These are phyloP conservation scores for Corinectria fuckeliana DNA, from an alignment of 2,329 filamentous ascomycete species.

Conservation along the genomic window DNA sequence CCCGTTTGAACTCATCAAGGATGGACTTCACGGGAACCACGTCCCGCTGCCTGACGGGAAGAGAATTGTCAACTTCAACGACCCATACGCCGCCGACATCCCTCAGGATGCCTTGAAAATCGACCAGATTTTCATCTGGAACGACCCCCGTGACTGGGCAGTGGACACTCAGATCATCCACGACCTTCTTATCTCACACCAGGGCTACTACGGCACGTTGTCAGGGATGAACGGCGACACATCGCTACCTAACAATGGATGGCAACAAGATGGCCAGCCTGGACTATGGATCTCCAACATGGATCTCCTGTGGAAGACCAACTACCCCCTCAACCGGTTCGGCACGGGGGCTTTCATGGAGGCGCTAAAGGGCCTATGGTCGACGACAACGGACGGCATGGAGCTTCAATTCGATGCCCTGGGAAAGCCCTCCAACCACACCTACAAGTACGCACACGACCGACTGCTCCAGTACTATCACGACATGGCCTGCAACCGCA, in stretches of 20 bases:
- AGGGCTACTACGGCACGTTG: slow-evolving; percentile 82
- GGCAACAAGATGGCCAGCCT: slow-evolving; percentile 82
- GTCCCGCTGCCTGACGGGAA: slow-evolving; percentile 44
- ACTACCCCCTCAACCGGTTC: slow-evolving; percentile 83
- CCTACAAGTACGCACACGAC: slow-evolving; percentile 83
- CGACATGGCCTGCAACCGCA: slow-evolving; percentile 33
- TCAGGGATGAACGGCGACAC: slow-evolving; percentile 73
- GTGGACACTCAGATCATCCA: slow-evolving; percentile 84
- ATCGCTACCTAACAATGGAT: slow-evolving; percentile 74
- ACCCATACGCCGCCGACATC: slow-evolving; percentile 45
- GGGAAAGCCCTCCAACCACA: slow-evolving; percentile 80
- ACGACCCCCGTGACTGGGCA: slow-evolving; percentile 96
- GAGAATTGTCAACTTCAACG: slow-evolving; percentile 38
- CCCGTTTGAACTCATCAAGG: slow-evolving; percentile 70
- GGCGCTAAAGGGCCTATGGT: slow-evolving; percentile 82
- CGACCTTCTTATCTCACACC: slow-evolving; percentile 79
- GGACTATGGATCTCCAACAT: slow-evolving; percentile 87
- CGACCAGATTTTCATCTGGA: slow-evolving; percentile 91
- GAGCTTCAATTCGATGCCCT: slow-evolving; percentile 70
- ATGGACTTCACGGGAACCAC: slow-evolving; percentile 40
- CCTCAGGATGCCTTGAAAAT: slow-evolving; percentile 68
- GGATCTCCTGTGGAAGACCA: slow-evolving; percentile 88
- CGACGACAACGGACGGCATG: slow-evolving; percentile 69
- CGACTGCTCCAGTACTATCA: slow-evolving; percentile 62
- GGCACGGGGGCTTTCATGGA: slow-evolving; percentile 92